These are phyloP conservation scores for Marasmius tenuissimus DNA, from an alignment of 1,284 basidiomycete genomes.

Conservation along the genomic window DNA sequence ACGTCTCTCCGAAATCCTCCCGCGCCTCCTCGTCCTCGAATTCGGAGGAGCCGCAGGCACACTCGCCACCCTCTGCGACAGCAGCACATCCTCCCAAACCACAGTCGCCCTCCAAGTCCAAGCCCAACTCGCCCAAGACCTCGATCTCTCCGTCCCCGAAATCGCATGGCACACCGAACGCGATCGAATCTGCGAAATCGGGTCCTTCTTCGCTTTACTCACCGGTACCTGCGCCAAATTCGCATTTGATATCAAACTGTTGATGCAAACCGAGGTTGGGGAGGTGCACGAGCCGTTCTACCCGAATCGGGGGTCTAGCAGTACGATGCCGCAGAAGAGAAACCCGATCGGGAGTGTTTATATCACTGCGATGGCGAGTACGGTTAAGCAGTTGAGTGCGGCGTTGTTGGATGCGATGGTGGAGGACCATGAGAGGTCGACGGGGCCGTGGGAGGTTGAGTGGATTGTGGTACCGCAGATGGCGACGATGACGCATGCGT, in stretches of 20 bases:
- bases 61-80: slow-evolving; percentile 38
- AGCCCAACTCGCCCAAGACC: slow-evolving; percentile 30
- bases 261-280: slow-evolving; percentile 45
- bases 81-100: slow-evolving; percentile 13
- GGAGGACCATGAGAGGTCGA: slow-evolving; percentile 45
- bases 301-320: slow-evolving; percentile 40
- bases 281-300: slow-evolving; percentile 43
- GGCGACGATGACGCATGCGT: slow-evolving; percentile 38
- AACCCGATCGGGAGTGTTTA: slow-evolving; percentile 44
- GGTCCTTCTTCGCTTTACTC: slow-evolving; percentile 39
- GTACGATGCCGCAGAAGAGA: slow-evolving; percentile 47
- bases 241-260: slow-evolving; percentile 40
- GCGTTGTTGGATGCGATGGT: slow-evolving; percentile 45
- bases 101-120: slow-evolving; percentile 39
- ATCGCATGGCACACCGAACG: slow-evolving; percentile 48
- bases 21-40: slow-evolving; percentile 37
- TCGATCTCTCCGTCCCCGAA: slow-evolving; percentile 35
- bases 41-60: slow-evolving; percentile 45
- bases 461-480: slow-evolving; percentile 46
- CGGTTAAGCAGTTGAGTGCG: slow-evolving; percentile 34
- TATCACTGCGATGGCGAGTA: slow-evolving; percentile 38
- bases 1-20: slow-evolving; percentile 33
- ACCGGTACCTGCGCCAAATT: slow-evolving; percentile 44
- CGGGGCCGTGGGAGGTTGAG: slow-evolving; percentile 48
- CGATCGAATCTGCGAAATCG: slow-evolving; percentile 41